phyloP scores from a whole-genome alignment of 2,329 filamentous ascomycete species.

The Colletotrichum sp. region DNA sequence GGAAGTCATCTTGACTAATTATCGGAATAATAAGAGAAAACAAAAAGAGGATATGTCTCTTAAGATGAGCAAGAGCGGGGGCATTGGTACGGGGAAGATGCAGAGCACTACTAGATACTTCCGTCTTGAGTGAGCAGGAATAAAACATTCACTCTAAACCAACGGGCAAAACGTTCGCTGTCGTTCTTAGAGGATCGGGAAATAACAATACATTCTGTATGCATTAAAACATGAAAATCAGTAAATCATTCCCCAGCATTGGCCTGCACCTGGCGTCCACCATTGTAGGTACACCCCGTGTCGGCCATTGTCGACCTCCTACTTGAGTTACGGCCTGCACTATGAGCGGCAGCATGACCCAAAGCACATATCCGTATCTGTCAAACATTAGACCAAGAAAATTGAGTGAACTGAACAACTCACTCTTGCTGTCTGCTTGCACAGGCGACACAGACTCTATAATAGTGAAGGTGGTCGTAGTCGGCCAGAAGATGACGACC shows the following conservation, averaged over 20 bases:
- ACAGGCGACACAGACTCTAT: background rate
- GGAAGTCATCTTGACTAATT: background rate
- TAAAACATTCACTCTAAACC: no score
- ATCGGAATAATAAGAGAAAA: background rate
- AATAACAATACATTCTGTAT: no score
- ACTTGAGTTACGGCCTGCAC: fast-evolving
- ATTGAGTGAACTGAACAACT: no score
- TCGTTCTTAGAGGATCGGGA: no score
- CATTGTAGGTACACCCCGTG: background rate
- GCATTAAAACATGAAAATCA: no score
- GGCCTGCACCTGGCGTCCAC: no score
- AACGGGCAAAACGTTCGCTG: no score
- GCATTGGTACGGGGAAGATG: background rate
- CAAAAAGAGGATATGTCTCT: fast-evolving
- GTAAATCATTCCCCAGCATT: no score
- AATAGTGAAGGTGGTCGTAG: background rate
- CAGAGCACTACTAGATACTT: background rate
- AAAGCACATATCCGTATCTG: background rate
- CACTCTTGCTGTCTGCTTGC: background rate
- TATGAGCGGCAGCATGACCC: background rate
- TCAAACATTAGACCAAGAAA: background rate
- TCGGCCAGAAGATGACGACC: background rate
- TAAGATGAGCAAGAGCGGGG: fast-evolving
- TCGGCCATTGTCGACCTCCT: background rate
- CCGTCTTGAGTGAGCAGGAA: background rate